A percentile compares a stretch with the other conserved stretches of the same genome.
These are phyloP conservation scores for Aspergillus sp. DNA, from an alignment of 2,329 filamentous ascomycete species.

Conservation along the genomic window DNA sequence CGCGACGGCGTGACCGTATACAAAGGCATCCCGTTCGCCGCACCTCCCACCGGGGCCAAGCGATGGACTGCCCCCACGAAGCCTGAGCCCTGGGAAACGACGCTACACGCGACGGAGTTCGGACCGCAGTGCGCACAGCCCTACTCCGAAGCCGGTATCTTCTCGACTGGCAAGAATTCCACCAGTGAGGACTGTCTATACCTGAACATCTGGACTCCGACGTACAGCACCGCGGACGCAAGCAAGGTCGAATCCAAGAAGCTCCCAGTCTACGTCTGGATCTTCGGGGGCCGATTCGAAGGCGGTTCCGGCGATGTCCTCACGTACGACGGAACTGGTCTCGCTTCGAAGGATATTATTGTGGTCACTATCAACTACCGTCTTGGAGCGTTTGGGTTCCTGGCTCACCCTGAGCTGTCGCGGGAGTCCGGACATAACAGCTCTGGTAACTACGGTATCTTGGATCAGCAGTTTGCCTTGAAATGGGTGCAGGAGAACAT, in stretches of 20 bases:
- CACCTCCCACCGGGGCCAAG: constrained; percentile 9
- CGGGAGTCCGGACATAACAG: constrained; percentile 24
- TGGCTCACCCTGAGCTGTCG: constrained; percentile 26
- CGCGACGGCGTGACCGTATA: constrained; percentile 22
- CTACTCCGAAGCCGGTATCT: constrained; percentile 19
- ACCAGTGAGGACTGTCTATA: constrained; percentile 29
- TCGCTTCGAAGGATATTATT: constrained; percentile 22
- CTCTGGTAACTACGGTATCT: constrained; percentile 30
- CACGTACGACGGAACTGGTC: constrained; percentile 22
- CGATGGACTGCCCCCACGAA: constrained; percentile 10
- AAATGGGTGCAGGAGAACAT: constrained; percentile 25
- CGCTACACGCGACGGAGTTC: constrained; percentile 17
- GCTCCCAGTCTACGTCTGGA: constrained; percentile 25
- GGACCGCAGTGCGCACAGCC: constrained; percentile 27
- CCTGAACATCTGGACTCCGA: constrained; percentile 25
- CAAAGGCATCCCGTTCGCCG: constrained; percentile 26
- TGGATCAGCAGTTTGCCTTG: constrained; percentile 25
- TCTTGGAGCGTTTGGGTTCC: constrained; percentile 36
- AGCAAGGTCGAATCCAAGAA: constrained; percentile 16
- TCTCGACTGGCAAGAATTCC: constrained; percentile 30
- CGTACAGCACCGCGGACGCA: constrained; percentile 17
- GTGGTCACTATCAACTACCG: constrained; percentile 27
- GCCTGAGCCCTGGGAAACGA: constrained; percentile 10
- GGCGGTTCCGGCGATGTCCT: constrained; percentile 17
- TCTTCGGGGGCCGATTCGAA: constrained; percentile 19